Evolutionary conservation across 2,329 filamentous ascomycete species (phyloP).

Genomic region (Rhinocladiella mackenziei): DNA sequence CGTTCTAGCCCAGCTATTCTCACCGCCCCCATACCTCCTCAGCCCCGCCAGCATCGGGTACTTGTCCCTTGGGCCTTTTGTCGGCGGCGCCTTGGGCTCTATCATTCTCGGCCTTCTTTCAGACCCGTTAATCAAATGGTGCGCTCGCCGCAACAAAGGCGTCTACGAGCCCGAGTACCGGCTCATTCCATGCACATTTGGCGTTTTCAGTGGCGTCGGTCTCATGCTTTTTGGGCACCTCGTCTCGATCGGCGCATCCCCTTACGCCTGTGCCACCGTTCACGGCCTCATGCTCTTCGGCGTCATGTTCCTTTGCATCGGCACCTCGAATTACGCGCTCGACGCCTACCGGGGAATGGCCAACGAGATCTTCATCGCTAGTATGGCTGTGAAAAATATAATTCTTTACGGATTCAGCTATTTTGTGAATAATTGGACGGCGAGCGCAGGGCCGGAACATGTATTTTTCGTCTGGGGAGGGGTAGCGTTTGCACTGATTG

Average conservation of each 20-base stretch:
- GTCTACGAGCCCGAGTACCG: constrained; percentile 33
- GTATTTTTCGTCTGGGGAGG: constrained; percentile 19
- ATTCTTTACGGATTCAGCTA: constrained; percentile 27
- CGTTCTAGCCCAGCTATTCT: constrained; percentile 31
- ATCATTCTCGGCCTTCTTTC: constrained; percentile 39
- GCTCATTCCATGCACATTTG: constrained; percentile 21
- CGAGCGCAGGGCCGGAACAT: constrained; percentile 11
- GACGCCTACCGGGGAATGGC: constrained; percentile 27
- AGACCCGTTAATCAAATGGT: constrained; percentile 33
- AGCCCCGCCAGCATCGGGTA: constrained; percentile 29
- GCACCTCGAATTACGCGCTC: constrained; percentile 18
- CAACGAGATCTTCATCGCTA: constrained; percentile 30
- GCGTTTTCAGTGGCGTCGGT: constrained; percentile 21
- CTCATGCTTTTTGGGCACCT: constrained; percentile 28
- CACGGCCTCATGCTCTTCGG: constrained; percentile 2
- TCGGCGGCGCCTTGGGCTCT: constrained; percentile 16
- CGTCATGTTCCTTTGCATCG: background rate
- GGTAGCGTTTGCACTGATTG: constrained; percentile 15
- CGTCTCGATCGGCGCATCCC: constrained; percentile 5
- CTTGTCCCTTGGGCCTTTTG: constrained; percentile 12
- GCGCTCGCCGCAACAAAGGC: constrained; percentile 43
- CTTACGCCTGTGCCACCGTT: constrained; percentile 1
- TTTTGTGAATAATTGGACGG: constrained; percentile 21
- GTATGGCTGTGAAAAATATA: constrained; percentile 31
- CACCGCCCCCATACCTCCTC: constrained; percentile 31